These are phyloP conservation scores for Ogataea paraovalis DNA, from an alignment of 805 yeast genomes.

Conservation along the genomic window DNA sequence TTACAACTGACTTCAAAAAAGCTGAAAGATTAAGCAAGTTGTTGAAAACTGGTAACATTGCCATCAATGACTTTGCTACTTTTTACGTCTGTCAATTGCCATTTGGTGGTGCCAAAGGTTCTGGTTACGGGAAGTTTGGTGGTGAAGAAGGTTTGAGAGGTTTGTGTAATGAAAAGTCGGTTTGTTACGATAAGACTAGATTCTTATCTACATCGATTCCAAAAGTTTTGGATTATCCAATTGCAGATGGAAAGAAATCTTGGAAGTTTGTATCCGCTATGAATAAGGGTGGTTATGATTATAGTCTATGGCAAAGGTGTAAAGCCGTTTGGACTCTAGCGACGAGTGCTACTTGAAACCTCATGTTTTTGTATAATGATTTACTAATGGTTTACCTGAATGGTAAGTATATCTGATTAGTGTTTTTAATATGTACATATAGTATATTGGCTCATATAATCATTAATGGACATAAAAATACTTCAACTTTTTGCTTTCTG, in stretches of 20 bases:
- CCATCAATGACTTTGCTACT: constrained; percentile 97
- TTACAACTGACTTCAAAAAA: constrained; percentile 58
- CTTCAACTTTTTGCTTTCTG: background rate
- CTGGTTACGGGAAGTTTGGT: constrained; percentile 97
- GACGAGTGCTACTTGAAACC: constrained; percentile 33
- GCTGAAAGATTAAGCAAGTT: constrained; percentile 60
- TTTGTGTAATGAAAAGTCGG: constrained; percentile 78
- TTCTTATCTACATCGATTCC: constrained; percentile 83
- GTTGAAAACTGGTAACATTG: constrained; percentile 84
- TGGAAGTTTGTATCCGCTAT: constrained; percentile 84
- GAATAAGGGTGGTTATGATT: constrained; percentile 81
- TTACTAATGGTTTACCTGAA: background rate
- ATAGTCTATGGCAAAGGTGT: constrained; percentile 63
- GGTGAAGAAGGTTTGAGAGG: constrained; percentile 97
- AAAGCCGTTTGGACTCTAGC: constrained; percentile 53
- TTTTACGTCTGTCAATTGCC: constrained; percentile 94
- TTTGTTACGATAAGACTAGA: constrained; percentile 79
- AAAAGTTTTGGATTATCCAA: constrained; percentile 87
- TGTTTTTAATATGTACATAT: background rate
- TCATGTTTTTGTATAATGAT: background rate
- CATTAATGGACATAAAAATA: background rate
- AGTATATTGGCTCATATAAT: background rate
- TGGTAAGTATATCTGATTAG: background rate
- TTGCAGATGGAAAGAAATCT: constrained; percentile 71
- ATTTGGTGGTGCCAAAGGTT: constrained; percentile 89